A percentile compares a stretch with the other conserved stretches of the same genome.
Conservation (phyloP, 176 grass and related monocot genomes). For the Chrysopogon serrulatus region DNA sequence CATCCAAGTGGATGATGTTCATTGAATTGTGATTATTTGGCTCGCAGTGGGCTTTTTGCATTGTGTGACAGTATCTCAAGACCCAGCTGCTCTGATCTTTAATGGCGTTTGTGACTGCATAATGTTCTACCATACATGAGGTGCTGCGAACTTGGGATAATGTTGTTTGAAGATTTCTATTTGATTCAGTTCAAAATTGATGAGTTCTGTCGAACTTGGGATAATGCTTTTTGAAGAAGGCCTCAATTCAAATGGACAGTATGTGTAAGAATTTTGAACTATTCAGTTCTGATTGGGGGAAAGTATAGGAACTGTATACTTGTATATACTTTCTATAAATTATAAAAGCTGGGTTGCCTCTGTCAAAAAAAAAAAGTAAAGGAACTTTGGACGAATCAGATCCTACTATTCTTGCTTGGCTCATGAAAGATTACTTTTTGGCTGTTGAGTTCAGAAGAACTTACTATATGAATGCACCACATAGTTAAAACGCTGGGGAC, state of each 20-base stretch:
- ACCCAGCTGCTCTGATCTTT: too few species aligned
- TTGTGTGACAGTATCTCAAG: too few species aligned
- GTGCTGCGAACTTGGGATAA: too few species aligned
- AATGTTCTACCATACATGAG: too few species aligned
- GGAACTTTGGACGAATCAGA: neutral
- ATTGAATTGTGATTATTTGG: too few species aligned
- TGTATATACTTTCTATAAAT: too few species aligned
- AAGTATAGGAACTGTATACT: too few species aligned
- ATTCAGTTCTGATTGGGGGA: neutral
- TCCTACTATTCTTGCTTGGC: neutral
- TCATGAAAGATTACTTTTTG: neutral
- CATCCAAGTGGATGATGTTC: too few species aligned
- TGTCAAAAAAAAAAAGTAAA: too few species aligned
- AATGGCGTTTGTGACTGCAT: too few species aligned
- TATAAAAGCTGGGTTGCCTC: too few species aligned
- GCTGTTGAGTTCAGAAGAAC: neutral
- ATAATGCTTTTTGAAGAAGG: neutral
- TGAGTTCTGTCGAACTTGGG: neutral
- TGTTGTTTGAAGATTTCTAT: neutral
- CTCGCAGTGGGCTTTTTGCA: too few species aligned
- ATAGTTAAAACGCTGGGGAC: neutral
- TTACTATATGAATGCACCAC: neutral
- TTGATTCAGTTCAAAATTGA: neutral
- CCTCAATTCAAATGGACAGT: neutral
- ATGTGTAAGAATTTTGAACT: neutral